These are phyloP conservation scores for Hemisphaericaspora xylofermentans DNA, from an alignment of 1,139 yeast genomes.

Conservation along the genomic window DNA sequence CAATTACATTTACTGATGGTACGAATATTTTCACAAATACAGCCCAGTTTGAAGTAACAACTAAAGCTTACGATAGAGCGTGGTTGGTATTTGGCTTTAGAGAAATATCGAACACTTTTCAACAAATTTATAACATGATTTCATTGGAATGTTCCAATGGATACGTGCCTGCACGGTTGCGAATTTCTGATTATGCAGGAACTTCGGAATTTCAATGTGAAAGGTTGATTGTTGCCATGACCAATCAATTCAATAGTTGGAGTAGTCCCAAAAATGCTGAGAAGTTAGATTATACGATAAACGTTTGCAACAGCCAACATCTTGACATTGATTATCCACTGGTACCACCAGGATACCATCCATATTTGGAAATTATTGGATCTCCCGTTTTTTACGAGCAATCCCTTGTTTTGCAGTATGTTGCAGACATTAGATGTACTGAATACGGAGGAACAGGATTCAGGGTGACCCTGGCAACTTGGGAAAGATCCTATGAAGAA, in stretches of 20 bases:
- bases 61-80: background rate
- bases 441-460: too few species aligned
- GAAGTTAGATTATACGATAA: conserved; percentile 6
- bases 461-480: too few species aligned
- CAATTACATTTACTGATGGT: conserved; percentile 30
- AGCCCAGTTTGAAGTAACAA: conserved; percentile 15
- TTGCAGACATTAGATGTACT: conserved; percentile 11
- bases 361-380: conserved; percentile 19
- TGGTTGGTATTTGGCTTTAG: conserved; percentile 7
- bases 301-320: too few species aligned
- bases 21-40: conserved; percentile 16
- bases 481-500: conserved; percentile 12
- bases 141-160: conserved; percentile 24
- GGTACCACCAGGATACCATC: conserved; percentile 32
- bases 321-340: conserved; percentile 17
- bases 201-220: conserved; percentile 21
- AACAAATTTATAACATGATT: conserved; percentile 14
- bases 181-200: conserved; percentile 11
- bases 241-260: conserved; percentile 24
- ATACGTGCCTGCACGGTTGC: conserved; percentile 21
- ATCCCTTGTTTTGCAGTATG: conserved; percentile 3
- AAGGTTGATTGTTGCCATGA: conserved; percentile 16
- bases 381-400: background rate
- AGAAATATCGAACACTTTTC: conserved; percentile 13
- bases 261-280: conserved; percentile 14